phyloP scores from a whole-genome alignment of 208 protist species.

The Vickermania ingenoplastis region DNA sequence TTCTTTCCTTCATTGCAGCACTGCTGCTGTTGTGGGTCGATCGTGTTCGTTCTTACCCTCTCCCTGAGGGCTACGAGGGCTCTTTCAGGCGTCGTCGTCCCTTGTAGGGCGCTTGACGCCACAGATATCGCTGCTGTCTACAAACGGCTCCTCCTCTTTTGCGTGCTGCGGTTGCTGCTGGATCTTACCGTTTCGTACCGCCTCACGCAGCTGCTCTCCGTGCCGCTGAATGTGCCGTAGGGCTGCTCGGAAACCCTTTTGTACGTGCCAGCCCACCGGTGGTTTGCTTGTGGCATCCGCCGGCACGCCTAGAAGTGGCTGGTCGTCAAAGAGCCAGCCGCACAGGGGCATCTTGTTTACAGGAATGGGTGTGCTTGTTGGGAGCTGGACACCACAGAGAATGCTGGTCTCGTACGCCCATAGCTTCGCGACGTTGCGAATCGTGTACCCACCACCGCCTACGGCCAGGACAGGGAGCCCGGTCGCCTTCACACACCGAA shows the following conservation, averaged over 20 bases:
- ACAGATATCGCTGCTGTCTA: too few species aligned
- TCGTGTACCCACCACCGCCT: slow-evolving; percentile 99
- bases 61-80: too few species aligned
- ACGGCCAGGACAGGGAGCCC: slow-evolving; percentile 94
- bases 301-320: slow-evolving; percentile 54
- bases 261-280: slow-evolving; percentile 48
- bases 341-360: slow-evolving; percentile 56
- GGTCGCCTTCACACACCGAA: slow-evolving; percentile 90
- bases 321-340: slow-evolving; percentile 80
- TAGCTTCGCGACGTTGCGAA: slow-evolving; percentile 97
- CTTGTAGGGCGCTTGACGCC: too few species aligned
- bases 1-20: too few species aligned
- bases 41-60: too few species aligned
- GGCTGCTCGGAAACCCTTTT: slow-evolving; percentile 51
- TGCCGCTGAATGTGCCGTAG: slow-evolving; percentile 71
- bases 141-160: too few species aligned
- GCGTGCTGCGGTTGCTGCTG: neutral
- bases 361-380: slow-evolving; percentile 54
- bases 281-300: slow-evolving; percentile 63
- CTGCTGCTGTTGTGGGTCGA: too few species aligned
- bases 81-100: too few species aligned
- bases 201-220: slow-evolving; percentile 34
- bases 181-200: slow-evolving; percentile 13
- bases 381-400: slow-evolving; percentile 54
- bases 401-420: slow-evolving; percentile 94